Percentiles rank a stretch among this genome's conserved stretches.
Evolutionary conservation across 2,329 filamentous ascomycete genomes (phyloP).

Genomic region (Aspergillus persii): DNA sequence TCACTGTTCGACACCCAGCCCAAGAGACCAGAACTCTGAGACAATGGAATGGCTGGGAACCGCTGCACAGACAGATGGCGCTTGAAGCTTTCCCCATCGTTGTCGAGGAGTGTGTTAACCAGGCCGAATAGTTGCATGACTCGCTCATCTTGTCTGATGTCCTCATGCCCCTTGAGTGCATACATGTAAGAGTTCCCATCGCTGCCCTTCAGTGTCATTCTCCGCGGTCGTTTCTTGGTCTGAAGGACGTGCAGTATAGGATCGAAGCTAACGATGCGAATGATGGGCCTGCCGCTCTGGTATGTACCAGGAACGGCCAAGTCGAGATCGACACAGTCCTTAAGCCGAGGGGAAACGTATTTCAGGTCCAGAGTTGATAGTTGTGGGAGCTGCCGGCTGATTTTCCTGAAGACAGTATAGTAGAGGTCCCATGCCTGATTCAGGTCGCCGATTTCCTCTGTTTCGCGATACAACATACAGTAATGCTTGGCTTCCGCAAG

Average conservation of each 20-base stretch:
- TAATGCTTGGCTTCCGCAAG: slow-evolving; percentile 93
- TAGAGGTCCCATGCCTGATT: slow-evolving; percentile 99
- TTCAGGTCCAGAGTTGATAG: slow-evolving; percentile 89
- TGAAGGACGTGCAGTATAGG: slow-evolving; percentile 87
- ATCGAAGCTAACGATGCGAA: slow-evolving; percentile 86
- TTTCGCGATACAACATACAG: slow-evolving; percentile 87
- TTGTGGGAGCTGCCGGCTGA: slow-evolving; percentile 87
- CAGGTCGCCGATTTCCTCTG: slow-evolving; percentile 87
- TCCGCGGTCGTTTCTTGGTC: slow-evolving; percentile 92
- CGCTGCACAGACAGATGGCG: slow-evolving; percentile 93
- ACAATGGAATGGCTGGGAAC: slow-evolving; percentile 94
- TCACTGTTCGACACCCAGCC: slow-evolving; percentile 98
- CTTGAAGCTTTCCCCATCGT: slow-evolving; percentile 96
- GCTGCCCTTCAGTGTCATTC: slow-evolving; percentile 82
- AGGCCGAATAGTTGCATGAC: slow-evolving; percentile 99
- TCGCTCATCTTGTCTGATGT: slow-evolving; percentile 97
- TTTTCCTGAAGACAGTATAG: slow-evolving; percentile 96
- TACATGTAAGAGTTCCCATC: slow-evolving; percentile 88
- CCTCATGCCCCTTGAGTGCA: slow-evolving; percentile 95
- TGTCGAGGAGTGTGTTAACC: slow-evolving; percentile 89
- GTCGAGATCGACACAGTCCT: slow-evolving; percentile 80
- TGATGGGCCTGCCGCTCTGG: slow-evolving; percentile 72
- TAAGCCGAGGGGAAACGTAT: slow-evolving; percentile 93
- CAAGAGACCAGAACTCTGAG: slow-evolving; percentile 90
- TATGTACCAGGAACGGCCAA: slow-evolving; percentile 96